Percentiles rank a stretch among this genome's conserved stretches.
These are phyloP conservation scores for Astrothelium subdiscretum DNA, from an alignment of 495 filamentous ascomycete genomes.

Conservation along the genomic window DNA sequence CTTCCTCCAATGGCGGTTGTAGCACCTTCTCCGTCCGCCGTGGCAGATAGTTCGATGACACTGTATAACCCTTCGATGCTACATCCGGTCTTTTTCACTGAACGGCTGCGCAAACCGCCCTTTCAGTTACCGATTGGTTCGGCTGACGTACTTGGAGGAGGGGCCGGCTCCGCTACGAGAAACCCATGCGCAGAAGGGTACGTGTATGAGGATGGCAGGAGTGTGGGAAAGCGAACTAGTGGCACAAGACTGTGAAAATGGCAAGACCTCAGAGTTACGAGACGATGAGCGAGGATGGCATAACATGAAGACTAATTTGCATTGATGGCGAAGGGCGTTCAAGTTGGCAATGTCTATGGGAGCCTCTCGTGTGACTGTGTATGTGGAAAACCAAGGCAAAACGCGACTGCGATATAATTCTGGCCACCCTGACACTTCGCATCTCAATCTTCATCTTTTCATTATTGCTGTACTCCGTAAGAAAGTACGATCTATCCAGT, in stretches of 20 bases:
- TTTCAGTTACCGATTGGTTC: slow-evolving; percentile 19
- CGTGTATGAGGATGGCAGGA: neutral
- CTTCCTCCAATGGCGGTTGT: neutral
- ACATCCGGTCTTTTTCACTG: slow-evolving; percentile 33
- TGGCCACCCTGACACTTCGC: too few species aligned
- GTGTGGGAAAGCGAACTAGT: neutral
- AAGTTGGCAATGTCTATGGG: too few species aligned
- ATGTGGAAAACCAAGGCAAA: too few species aligned
- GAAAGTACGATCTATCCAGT: neutral
- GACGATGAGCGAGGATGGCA: neutral
- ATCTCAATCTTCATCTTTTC: neutral
- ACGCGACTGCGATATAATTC: too few species aligned
- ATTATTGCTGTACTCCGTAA: neutral
- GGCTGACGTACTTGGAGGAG: neutral
- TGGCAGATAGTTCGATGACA: neutral
- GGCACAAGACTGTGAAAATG: neutral
- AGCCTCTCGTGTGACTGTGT: too few species aligned
- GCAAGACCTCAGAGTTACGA: neutral
- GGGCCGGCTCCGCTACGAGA: neutral
- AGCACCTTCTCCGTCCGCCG: neutral
- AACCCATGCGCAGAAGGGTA: neutral
- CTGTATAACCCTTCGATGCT: slow-evolving; percentile 25
- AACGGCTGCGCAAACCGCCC: slow-evolving; percentile 24
- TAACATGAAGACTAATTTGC: too few species aligned
- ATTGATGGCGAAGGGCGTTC: neutral